phyloP scores from a whole-genome alignment of 441 rosid species.

The Corymbia citriodora region DNA sequence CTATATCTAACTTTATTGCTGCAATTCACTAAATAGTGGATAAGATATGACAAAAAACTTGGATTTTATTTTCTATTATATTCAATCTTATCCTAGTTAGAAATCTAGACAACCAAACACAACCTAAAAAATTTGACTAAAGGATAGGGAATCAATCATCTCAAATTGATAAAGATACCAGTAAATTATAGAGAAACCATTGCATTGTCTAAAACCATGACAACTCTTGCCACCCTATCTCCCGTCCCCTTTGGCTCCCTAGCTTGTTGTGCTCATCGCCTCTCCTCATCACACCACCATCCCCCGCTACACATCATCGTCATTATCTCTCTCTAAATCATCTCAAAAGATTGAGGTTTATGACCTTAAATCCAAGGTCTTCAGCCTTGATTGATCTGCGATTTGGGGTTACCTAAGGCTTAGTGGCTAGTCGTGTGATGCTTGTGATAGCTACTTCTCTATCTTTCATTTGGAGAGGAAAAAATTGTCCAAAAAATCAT shows the following conservation, averaged over 20 bases:
- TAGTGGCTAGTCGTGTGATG: not conserved
- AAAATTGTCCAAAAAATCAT: not conserved
- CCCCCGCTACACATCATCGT: not conserved
- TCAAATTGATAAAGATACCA: not conserved
- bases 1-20: too few species aligned
- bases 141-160: not conserved
- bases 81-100: too few species aligned
- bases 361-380: not conserved
- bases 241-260: not conserved
- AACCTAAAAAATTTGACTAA: not conserved
- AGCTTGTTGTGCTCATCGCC: not conserved
- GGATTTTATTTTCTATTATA: too few species aligned
- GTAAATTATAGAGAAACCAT: not conserved
- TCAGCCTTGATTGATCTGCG: not conserved
- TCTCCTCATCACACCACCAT: not conserved
- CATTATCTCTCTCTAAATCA: not conserved
- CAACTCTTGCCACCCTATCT: not conserved
- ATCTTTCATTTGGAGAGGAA: not conserved
- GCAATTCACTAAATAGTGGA: too few species aligned
- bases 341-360: not conserved
- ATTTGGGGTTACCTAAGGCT: not conserved
- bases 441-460: not conserved
- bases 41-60: too few species aligned
- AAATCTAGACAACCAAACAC: too few species aligned
- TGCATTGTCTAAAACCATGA: not conserved